Percentiles rank a stretch among this genome's conserved stretches.
Conservation (phyloP, 2,329 filamentous ascomycete species). For the Aspergillus udagawae region DNA sequence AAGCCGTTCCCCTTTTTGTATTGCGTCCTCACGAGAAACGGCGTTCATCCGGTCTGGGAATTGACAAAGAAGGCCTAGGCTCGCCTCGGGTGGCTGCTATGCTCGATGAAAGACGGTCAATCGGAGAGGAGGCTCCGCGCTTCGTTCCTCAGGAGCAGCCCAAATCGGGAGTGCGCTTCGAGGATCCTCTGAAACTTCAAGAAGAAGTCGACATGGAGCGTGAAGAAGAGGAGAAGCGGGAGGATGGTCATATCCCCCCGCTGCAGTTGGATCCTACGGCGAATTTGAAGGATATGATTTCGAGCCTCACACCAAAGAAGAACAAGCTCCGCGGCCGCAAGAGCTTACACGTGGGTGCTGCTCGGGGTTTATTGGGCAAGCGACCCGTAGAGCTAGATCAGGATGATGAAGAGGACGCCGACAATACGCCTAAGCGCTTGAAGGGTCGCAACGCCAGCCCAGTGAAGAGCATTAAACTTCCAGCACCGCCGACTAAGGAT, state of each 20-base stretch:
- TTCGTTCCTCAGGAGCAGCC: constrained; percentile 55
- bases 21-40: constrained; percentile 56
- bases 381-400: constrained; percentile 67
- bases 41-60: constrained; percentile 63
- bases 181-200: constrained; percentile 61
- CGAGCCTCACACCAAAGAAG: constrained; percentile 73
- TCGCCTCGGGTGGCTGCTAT: constrained; percentile 70
- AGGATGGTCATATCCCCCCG: constrained; percentile 50
- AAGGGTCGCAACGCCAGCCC: constrained; percentile 70
- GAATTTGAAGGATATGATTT: constrained; percentile 72
- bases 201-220: constrained; percentile 61
- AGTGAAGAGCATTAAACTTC: constrained; percentile 69
- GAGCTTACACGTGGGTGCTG: constrained; percentile 71
- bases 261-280: constrained; percentile 57
- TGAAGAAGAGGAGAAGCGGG: constrained; percentile 57
- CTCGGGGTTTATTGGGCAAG: constrained; percentile 69
- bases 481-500: constrained; percentile 64
- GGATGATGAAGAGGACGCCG: constrained; percentile 56
- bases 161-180: constrained; percentile 56
- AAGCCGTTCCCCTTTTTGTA: constrained; percentile 60
- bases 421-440: constrained; percentile 59
- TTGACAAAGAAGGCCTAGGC: constrained; percentile 67
- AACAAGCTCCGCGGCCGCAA: constrained; percentile 64
- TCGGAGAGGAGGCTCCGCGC: constrained; percentile 61
- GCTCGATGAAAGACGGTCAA: constrained; percentile 66